Evolutionary conservation across 140 eudicot species (phyloP).

Genomic region (Bidens hawaiensis): DNA sequence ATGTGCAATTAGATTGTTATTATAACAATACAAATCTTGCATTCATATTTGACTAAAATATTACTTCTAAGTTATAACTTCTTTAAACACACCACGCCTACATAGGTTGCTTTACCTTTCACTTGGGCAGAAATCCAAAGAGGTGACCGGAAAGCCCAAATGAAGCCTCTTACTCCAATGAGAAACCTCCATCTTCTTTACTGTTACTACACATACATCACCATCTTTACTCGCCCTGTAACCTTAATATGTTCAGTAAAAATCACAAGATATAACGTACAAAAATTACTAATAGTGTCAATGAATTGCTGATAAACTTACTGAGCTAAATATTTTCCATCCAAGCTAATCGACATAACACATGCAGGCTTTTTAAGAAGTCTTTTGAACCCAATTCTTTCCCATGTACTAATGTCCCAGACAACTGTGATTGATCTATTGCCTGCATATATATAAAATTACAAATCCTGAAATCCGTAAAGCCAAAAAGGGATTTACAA

Average conservation of each 20-base stretch:
- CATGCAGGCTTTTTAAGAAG: slow-evolving; percentile 83
- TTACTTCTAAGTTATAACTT: not conserved
- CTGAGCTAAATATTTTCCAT: slow-evolving; percentile 95
- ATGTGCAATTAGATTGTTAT: not conserved
- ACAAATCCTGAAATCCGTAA: slow-evolving; percentile 3
- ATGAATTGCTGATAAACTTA: slow-evolving; percentile 33
- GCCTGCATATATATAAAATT: slow-evolving; percentile 28
- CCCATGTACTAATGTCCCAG: slow-evolving; percentile 96
- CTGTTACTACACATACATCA: slow-evolving; percentile 81
- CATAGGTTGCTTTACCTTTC: slow-evolving; percentile 56
- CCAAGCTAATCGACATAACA: slow-evolving; percentile 74
- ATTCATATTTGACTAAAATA: not conserved
- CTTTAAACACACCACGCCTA: not conserved
- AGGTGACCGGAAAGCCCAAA: slow-evolving; percentile 60
- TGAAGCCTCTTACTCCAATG: slow-evolving; percentile 97
- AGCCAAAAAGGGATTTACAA: not conserved
- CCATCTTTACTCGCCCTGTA: slow-evolving; percentile 96
- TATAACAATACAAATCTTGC: not conserved
- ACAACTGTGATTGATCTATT: slow-evolving; percentile 64
- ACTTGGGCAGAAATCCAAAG: slow-evolving; percentile 92
- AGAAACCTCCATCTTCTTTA: slow-evolving; percentile 74
- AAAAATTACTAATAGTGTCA: not conserved
- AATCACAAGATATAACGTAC: not conserved
- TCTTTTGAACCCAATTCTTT: slow-evolving; percentile 72
- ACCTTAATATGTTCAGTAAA: slow-evolving; percentile 10